phyloP scores from a whole-genome alignment of 768 basidiomycete species.

The Leucocoprinus birnbaumii region DNA sequence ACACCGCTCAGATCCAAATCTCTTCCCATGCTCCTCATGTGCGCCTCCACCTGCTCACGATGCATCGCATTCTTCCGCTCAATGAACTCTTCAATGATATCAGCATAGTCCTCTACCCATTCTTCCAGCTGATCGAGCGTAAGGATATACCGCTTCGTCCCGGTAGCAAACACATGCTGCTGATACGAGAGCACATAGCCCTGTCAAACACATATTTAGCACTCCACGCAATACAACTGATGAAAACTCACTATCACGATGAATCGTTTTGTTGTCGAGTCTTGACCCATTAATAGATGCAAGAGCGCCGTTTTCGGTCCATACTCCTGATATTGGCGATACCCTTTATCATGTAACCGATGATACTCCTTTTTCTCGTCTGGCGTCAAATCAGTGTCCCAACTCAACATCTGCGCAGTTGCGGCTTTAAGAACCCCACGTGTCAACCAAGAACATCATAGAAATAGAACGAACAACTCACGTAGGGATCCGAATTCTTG shows the following conservation, averaged over 20 bases:
- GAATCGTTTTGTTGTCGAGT: slow-evolving; percentile 13
- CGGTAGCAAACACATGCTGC: slow-evolving; percentile 14
- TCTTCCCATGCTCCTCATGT: slow-evolving; percentile 12
- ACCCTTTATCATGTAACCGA: slow-evolving; percentile 11
- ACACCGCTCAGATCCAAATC: slow-evolving; percentile 9
- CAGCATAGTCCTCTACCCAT: slow-evolving; percentile 12
- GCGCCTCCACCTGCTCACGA: slow-evolving; percentile 11
- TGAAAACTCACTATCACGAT: slow-evolving; percentile 10
- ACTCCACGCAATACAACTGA: not conserved
- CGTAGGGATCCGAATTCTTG: slow-evolving; percentile 11
- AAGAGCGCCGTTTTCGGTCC: slow-evolving; percentile 11
- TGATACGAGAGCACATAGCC: slow-evolving; percentile 13
- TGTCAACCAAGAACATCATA: not conserved
- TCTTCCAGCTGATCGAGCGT: slow-evolving; percentile 12
- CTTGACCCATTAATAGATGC: slow-evolving; percentile 12
- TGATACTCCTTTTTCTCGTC: slow-evolving; percentile 12
- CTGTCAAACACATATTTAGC: slow-evolving; percentile 1
- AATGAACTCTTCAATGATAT: slow-evolving; percentile 13
- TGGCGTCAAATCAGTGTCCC: slow-evolving; percentile 11
- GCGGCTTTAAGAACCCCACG: not conserved
- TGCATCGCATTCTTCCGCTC: slow-evolving; percentile 13
- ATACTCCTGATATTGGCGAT: slow-evolving; percentile 12
- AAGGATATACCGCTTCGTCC: slow-evolving; percentile 11
- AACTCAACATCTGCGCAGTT: slow-evolving; percentile 12
- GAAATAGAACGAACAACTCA: slow-evolving; percentile 1